Percentiles rank a stretch among this genome's conserved stretches.
These are phyloP conservation scores for Vitellaria paradoxa DNA, from an alignment of 179 eudicot species.

Conservation along the genomic window DNA sequence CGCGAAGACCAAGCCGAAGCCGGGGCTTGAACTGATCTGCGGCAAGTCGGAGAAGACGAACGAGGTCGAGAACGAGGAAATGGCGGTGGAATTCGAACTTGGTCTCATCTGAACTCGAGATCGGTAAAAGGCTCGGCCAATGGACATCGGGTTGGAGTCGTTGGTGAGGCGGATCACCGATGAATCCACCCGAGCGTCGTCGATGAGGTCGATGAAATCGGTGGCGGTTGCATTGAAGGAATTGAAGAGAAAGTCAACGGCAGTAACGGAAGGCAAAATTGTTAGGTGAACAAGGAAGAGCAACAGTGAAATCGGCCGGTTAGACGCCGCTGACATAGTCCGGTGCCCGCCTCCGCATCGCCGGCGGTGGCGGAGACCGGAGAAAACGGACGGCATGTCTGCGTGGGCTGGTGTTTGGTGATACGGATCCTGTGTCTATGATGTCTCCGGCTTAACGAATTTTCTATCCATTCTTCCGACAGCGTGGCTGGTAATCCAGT, in stretches of 20 bases:
- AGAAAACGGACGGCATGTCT: not conserved
- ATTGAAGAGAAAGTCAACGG: constrained; percentile 47
- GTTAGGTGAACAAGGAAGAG: constrained; percentile 14
- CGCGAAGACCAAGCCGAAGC: constrained; percentile 49
- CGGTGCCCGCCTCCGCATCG: not conserved
- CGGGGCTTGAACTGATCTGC: constrained; percentile 39
- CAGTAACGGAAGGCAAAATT: constrained; percentile 12
- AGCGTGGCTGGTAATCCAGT: no score
- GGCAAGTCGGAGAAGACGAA: constrained; percentile 50
- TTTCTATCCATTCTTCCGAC: no score
- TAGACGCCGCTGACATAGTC: not conserved
- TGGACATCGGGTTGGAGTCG: constrained; percentile 27
- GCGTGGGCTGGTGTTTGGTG: not conserved
- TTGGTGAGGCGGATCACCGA: constrained; percentile 39
- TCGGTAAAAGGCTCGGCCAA: constrained; percentile 25
- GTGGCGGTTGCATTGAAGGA: constrained; percentile 32
- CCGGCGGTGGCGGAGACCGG: not conserved
- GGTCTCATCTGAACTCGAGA: constrained; percentile 21
- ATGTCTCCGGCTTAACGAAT: not conserved
- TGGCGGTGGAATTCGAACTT: constrained; percentile 16
- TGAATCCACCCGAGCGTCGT: constrained; percentile 39
- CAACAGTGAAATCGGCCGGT: not conserved
- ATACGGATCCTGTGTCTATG: not conserved
- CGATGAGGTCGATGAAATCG: constrained; percentile 21
- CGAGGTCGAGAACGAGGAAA: constrained; percentile 43